Conservation (phyloP, 768 basidiomycete species). For the Russula sp. region DNA sequence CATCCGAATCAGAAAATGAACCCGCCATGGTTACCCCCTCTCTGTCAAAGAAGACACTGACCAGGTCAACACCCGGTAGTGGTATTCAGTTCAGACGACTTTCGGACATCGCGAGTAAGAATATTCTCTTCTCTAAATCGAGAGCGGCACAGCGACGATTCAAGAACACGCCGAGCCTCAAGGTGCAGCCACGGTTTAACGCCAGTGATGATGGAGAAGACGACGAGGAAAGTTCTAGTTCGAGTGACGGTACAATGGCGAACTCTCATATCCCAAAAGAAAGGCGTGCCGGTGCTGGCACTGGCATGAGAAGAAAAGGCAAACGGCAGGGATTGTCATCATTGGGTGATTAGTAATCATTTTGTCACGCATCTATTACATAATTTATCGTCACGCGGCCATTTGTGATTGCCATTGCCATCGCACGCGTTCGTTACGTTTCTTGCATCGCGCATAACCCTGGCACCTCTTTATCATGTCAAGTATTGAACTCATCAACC, state of each 20-base stretch:
- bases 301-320: neutral
- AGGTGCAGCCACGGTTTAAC: neutral
- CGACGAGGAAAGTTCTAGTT: conserved; percentile 16
- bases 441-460: too few species aligned
- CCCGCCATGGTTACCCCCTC: neutral
- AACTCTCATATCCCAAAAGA: conserved; percentile 20
- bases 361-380: neutral
- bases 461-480: conserved; percentile 29
- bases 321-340: conserved; percentile 9
- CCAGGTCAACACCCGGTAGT: neutral
- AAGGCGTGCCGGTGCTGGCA: conserved; percentile 15
- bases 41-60: conserved; percentile 5
- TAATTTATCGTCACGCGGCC: too few species aligned
- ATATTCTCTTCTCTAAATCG: conserved; percentile 9
- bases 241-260: conserved; percentile 7
- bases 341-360: conserved; percentile 1
- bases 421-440: too few species aligned
- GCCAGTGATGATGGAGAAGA: conserved; percentile 4
- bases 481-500: conserved; percentile 92
- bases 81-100: conserved; percentile 4
- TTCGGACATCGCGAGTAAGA: conserved; percentile 10
- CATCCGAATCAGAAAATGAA: conserved; percentile 15
- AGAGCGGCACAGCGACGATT: neutral
- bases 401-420: too few species aligned
- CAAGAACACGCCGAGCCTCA: conserved; percentile 3